phyloP scores from a whole-genome alignment of 176 grass and related monocot species.

The Areca catechu region DNA sequence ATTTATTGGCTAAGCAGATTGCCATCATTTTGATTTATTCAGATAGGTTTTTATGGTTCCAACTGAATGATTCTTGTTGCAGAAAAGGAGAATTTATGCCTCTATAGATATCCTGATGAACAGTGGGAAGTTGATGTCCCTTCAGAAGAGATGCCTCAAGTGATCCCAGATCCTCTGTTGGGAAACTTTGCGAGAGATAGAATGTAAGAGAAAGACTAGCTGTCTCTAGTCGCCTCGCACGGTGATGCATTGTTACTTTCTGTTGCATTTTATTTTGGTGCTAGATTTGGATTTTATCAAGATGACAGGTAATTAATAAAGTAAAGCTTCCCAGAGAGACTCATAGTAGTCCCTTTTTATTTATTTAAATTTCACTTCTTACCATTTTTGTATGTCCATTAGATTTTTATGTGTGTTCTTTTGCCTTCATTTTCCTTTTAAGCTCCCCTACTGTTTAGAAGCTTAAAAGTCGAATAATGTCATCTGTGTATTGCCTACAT shows the following conservation, averaged over 20 bases:
- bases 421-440: too few species aligned
- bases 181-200: constrained; percentile 12
- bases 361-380: background rate
- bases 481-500: too few species aligned
- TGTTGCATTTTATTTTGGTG: constrained; percentile 14
- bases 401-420: too few species aligned
- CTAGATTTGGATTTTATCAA: constrained; percentile 14
- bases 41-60: too few species aligned
- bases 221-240: background rate
- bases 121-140: constrained; percentile 7
- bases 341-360: background rate
- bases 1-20: too few species aligned
- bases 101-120: constrained; percentile 6
- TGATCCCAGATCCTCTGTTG: constrained; percentile 1
- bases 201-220: constrained; percentile 8
- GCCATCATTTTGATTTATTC: too few species aligned
- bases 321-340: background rate
- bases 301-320: constrained; percentile 4
- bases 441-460: too few species aligned
- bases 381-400: too few species aligned
- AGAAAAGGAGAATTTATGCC: constrained; percentile 11
- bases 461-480: too few species aligned
- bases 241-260: constrained; percentile 12
- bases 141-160: background rate
- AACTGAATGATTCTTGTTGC: background rate